Conservation (phyloP, 352 stramenopile species). For the Thalassiosira mediterranea region DNA sequence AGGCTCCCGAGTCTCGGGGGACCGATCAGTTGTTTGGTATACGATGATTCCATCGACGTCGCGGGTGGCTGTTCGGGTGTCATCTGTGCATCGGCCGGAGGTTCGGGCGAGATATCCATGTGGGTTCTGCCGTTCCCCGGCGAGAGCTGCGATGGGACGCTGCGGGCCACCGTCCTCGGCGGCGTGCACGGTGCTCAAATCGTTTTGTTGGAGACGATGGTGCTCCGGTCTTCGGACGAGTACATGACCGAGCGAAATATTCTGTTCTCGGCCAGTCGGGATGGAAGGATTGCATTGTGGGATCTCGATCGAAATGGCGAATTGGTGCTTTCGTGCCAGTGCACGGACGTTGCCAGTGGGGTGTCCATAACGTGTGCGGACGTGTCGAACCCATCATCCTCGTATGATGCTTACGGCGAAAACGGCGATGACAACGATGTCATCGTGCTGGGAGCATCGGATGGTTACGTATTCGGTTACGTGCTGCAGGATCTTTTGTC, state of each 20-base stretch:
- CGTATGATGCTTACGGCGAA: constrained; percentile 9
- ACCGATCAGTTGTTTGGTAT: constrained; percentile 38
- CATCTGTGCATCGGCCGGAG: constrained; percentile 34
- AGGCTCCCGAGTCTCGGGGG: constrained; percentile 45
- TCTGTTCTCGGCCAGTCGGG: constrained; percentile 56
- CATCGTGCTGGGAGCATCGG: constrained; percentile 56
- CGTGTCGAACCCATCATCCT: constrained; percentile 43
- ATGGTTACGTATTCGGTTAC: constrained; percentile 60
- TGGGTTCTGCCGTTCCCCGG: constrained; percentile 21
- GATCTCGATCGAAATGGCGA: constrained; percentile 52
- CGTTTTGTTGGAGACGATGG: constrained; percentile 43
- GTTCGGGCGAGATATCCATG: constrained; percentile 32
- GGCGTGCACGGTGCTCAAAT: constrained; percentile 31
- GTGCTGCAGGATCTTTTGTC: constrained; percentile 38
- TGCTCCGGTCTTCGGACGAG: constrained; percentile 19
- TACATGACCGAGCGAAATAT: constrained; percentile 35
- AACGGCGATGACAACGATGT: constrained; percentile 34
- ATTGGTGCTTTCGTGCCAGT: constrained; percentile 45
- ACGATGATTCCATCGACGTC: constrained; percentile 36
- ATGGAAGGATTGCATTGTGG: constrained; percentile 63
- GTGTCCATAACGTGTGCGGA: constrained; percentile 35
- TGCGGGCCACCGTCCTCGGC: constrained; percentile 11
- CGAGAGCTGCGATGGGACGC: not conserved
- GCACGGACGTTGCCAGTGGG: constrained; percentile 8
- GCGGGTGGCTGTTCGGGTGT: constrained; percentile 17